phyloP scores from a whole-genome alignment of 2,329 filamentous ascomycete species.

The Annulohypoxylon truncatum region DNA sequence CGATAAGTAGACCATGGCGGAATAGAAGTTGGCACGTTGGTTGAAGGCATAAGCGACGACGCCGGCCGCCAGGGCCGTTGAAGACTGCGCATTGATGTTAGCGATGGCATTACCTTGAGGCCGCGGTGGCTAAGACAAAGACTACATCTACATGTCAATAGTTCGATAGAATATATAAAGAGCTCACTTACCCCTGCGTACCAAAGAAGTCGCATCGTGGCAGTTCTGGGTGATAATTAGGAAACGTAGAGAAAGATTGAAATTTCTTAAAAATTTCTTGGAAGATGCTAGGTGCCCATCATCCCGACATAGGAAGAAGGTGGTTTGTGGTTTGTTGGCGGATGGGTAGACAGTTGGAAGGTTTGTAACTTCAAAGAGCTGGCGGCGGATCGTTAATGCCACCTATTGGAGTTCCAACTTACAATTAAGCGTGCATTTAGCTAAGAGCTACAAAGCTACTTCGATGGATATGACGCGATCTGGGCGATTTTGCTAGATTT shows the following conservation, averaged over 20 bases:
- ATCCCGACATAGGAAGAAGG: conserved; percentile 39
- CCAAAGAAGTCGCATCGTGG: conserved; percentile 69
- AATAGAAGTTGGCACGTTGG: conserved; percentile 97
- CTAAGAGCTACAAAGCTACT: conserved; percentile 9
- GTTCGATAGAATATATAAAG: conserved; percentile 14
- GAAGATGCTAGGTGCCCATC: conserved; percentile 52
- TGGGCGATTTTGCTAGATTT: conserved; percentile 13
- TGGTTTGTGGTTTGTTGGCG: conserved; percentile 19
- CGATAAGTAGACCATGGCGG: conserved; percentile 93
- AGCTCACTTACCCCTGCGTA: conserved; percentile 67
- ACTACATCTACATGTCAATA: background rate
- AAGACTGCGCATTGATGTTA: conserved; percentile 65
- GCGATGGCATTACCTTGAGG: conserved; percentile 29
- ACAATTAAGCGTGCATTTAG: background rate
- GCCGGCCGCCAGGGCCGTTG: conserved; percentile 82
- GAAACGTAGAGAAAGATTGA: conserved; percentile 24
- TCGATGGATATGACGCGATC: conserved; percentile 32
- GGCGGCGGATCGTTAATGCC: conserved; percentile 32
- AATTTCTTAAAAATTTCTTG: conserved; percentile 39
- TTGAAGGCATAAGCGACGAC: conserved; percentile 92
- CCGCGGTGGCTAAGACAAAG: background rate
- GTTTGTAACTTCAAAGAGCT: conserved; percentile 15
- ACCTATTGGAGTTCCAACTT: conserved; percentile 38
- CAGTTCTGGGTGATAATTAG: conserved; percentile 30
- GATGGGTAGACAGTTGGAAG: conserved; percentile 2